Conservation (phyloP, 2,329 filamentous ascomycete genomes). For the Colletotrichum magnum region DNA sequence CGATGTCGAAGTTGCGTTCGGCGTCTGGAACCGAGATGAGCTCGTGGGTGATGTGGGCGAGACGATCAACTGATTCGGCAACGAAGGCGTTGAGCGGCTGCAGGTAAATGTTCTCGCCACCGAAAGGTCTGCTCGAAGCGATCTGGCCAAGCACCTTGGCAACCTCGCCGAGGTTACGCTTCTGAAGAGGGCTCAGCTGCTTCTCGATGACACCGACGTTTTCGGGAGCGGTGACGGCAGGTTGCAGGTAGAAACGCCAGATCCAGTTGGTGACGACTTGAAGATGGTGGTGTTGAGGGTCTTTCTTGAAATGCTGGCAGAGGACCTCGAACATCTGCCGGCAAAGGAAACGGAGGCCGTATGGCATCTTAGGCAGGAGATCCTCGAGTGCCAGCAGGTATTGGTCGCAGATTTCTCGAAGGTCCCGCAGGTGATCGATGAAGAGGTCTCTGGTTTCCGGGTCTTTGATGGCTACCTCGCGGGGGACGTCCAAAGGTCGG, state of each 20-base stretch:
- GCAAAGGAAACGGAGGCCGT: slow-evolving; percentile 89
- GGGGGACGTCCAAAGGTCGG: slow-evolving; percentile 85
- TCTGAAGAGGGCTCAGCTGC: slow-evolving; percentile 89
- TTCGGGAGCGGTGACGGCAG: slow-evolving; percentile 89
- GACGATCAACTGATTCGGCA: slow-evolving; percentile 84
- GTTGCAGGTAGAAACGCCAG: slow-evolving; percentile 94
- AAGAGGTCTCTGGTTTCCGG: slow-evolving; percentile 93
- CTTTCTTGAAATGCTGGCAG: slow-evolving; percentile 81
- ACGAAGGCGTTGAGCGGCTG: slow-evolving; percentile 96
- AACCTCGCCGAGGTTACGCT: slow-evolving; percentile 91
- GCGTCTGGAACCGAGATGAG: slow-evolving; percentile 88
- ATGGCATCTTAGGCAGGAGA: slow-evolving; percentile 88
- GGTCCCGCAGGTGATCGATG: slow-evolving; percentile 92
- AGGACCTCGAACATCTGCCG: slow-evolving; percentile 88
- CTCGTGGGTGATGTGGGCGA: slow-evolving; percentile 81
- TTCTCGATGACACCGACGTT: slow-evolving; percentile 94
- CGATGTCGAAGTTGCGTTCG: slow-evolving; percentile 95
- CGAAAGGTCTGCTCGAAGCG: slow-evolving; percentile 89
- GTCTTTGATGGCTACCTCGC: slow-evolving; percentile 96
- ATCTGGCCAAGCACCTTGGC: slow-evolving; percentile 93
- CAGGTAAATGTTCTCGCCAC: slow-evolving; percentile 94
- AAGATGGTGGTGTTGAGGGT: slow-evolving; percentile 82
- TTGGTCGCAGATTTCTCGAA: slow-evolving; percentile 94
- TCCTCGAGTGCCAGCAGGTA: slow-evolving; percentile 89
- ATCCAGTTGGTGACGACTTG: slow-evolving; percentile 92